Evolutionary conservation across 2,329 filamentous ascomycete species (phyloP).

Genomic region (Penicillium vulpinum): DNA sequence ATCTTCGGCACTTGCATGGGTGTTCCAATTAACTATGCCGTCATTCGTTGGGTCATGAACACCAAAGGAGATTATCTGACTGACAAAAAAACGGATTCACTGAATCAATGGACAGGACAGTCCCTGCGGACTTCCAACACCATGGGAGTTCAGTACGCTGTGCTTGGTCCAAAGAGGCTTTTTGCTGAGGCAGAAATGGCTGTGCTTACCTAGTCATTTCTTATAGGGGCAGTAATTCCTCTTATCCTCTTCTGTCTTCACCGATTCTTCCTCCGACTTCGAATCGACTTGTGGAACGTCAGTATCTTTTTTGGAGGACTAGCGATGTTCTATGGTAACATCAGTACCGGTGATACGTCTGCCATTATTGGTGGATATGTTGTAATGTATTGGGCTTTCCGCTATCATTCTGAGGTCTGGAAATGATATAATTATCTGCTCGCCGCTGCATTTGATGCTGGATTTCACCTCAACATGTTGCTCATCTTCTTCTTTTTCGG

Average conservation of each 20-base stretch:
- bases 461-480: constrained; percentile 63
- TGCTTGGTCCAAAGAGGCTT: constrained; percentile 47
- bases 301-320: constrained; percentile 62
- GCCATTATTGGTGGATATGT: constrained; percentile 61
- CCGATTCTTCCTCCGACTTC: constrained; percentile 53
- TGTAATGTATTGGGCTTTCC: constrained; percentile 61
- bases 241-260: constrained; percentile 52
- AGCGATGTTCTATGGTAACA: constrained; percentile 60
- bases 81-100: constrained; percentile 53
- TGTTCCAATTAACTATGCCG: constrained; percentile 62
- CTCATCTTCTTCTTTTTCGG: constrained; percentile 63
- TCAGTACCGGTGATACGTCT: constrained; percentile 60
- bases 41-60: constrained; percentile 61
- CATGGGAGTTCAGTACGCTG: constrained; percentile 60
- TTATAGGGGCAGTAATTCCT: constrained; percentile 33
- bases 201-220: constrained; percentile 34
- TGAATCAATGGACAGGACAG: constrained; percentile 64
- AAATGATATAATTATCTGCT: constrained; percentile 62
- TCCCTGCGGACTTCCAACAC: constrained; percentile 53
- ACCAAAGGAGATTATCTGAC: constrained; percentile 58
- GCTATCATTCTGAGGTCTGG: constrained; percentile 59
- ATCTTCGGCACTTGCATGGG: constrained; percentile 60
- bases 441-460: constrained; percentile 62
- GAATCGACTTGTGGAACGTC: constrained; percentile 60
- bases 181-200: constrained; percentile 32